These are phyloP conservation scores for Pisolithus marmoratus DNA, from an alignment of 768 basidiomycete genomes.

Conservation along the genomic window DNA sequence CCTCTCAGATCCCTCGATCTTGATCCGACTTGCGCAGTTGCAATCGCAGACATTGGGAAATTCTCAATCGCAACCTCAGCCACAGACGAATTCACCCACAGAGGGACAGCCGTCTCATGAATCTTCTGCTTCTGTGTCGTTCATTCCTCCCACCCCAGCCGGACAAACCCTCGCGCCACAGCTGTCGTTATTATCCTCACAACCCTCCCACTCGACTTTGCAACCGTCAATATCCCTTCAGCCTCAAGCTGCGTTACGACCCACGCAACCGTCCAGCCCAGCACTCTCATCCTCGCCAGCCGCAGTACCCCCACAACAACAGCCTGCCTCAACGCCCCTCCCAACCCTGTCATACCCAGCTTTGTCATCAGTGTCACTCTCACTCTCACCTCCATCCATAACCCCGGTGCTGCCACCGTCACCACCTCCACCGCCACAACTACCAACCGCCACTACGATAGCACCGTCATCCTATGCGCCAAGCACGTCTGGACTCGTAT, in stretches of 20 bases:
- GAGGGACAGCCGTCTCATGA: not conserved
- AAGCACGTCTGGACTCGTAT: not conserved
- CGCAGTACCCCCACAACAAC: not conserved
- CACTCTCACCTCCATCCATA: not conserved
- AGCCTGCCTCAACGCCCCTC: not conserved
- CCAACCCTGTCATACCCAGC: not conserved
- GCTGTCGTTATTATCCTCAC: not conserved
- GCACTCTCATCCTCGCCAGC: not conserved
- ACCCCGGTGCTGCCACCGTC: not conserved
- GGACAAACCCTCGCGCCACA: not conserved
- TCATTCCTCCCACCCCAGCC: not conserved
- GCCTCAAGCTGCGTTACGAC: not conserved
- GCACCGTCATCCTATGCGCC: conserved; percentile 5
- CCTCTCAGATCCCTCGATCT: conserved; percentile 16
- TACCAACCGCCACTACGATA: not conserved
- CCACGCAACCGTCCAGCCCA: not conserved
- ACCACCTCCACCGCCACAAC: not conserved
- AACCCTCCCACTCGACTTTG: conserved; percentile 1
- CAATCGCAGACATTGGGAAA: conserved; percentile 13
- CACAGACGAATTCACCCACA: not conserved
- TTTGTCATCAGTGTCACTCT: not conserved
- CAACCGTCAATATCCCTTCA: conserved; percentile 2
- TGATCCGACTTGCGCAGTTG: conserved; percentile 20
- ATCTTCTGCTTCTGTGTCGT: not conserved
- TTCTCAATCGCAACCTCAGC: not conserved